phyloP scores from a whole-genome alignment of 2,329 filamentous ascomycete species.

The Calonectria fujianensis region DNA sequence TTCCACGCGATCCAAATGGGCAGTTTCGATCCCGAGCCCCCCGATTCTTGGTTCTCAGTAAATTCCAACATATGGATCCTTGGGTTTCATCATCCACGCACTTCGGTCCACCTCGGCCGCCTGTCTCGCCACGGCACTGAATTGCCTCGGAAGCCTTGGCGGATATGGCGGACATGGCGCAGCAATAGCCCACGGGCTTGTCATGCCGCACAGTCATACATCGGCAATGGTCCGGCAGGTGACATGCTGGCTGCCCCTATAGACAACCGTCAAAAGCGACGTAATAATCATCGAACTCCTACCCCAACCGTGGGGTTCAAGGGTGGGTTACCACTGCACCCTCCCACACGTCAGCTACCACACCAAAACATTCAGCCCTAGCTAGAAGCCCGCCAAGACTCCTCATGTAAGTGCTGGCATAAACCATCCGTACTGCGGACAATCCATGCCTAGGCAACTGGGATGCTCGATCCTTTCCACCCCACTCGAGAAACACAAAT shows the following conservation, averaged over 20 bases:
- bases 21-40: slow-evolving; percentile 7
- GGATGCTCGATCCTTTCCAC: background rate
- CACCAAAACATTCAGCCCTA: slow-evolving; percentile 35
- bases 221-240: background rate
- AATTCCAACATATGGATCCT: slow-evolving; percentile 19
- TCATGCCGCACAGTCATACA: slow-evolving; percentile 17
- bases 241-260: background rate
- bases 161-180: background rate
- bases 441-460: background rate
- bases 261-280: background rate
- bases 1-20: slow-evolving; percentile 21
- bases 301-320: slow-evolving; percentile 26
- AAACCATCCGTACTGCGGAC: background rate
- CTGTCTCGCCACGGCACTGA: slow-evolving; percentile 18
- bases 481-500: background rate
- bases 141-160: slow-evolving; percentile 32
- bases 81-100: slow-evolving; percentile 2
- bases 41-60: slow-evolving; percentile 10
- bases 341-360: slow-evolving; percentile 22
- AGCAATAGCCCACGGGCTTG: background rate
- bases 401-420: slow-evolving; percentile 19
- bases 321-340: slow-evolving; percentile 22
- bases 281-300: background rate
- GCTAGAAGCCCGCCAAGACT: slow-evolving; percentile 38
- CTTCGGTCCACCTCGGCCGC: slow-evolving; percentile 19